Conservation (phyloP, 495 filamentous ascomycete species). For the Tetracladium setigerum region DNA sequence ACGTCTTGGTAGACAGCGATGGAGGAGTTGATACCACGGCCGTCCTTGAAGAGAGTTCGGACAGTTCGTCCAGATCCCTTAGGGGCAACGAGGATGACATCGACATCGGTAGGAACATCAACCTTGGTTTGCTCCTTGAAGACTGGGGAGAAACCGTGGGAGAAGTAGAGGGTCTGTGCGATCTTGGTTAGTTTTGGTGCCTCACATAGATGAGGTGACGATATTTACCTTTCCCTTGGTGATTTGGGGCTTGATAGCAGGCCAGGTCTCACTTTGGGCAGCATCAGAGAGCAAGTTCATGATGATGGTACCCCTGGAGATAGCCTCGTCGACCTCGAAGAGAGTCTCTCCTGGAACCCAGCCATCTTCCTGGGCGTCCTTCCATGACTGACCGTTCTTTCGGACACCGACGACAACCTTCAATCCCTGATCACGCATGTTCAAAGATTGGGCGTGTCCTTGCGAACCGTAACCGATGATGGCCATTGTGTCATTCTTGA, state of each 20-base stretch:
- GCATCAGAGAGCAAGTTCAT: constrained; percentile 99
- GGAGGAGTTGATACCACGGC: constrained; percentile 98
- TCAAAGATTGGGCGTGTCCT: constrained; percentile 95
- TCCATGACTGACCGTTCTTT: constrained; percentile 96
- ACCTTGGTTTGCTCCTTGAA: constrained; percentile 99
- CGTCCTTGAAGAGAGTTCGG: constrained; percentile 93
- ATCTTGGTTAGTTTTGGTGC: constrained; percentile 11
- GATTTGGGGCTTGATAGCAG: constrained; percentile 90
- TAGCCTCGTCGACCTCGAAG: constrained; percentile 94
- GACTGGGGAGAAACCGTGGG: constrained; percentile 98
- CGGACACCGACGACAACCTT: constrained; percentile 98
- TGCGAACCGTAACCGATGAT: constrained; percentile 99
- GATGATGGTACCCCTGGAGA: constrained; percentile 85
- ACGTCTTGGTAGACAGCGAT: constrained; percentile 98
- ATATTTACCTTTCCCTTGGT: constrained; percentile 86
- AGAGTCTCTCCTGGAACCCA: constrained; percentile 98
- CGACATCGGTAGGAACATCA: constrained; percentile 87
- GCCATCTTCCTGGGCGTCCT: constrained; percentile 92
- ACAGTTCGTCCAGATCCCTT: constrained; percentile 99
- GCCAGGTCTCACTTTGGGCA: constrained; percentile 97
- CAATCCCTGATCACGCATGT: constrained; percentile 97
- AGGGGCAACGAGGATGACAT: constrained; percentile 98
- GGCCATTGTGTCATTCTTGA: constrained; percentile 98
- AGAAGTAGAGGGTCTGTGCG: constrained; percentile 92
- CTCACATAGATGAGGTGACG: constrained; percentile 4